Evolutionary conservation across 179 eudicot species (phyloP), one percentile per base, ranked within the genome.

Genomic region (Spergularia azorica): DNA sequence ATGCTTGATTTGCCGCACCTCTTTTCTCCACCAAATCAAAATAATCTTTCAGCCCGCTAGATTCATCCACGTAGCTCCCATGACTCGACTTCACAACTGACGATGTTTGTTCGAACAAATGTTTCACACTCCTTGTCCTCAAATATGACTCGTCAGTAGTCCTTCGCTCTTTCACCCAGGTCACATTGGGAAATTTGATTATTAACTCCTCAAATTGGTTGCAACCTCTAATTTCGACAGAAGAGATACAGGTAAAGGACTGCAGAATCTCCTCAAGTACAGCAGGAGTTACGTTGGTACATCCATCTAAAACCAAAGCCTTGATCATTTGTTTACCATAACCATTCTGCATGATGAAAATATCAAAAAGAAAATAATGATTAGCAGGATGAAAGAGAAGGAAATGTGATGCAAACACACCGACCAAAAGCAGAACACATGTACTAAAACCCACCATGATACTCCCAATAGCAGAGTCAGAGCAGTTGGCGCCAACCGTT

Each of bases 141-240:
- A 71, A 79, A 77, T 80, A 83, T 72, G 87, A 68, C 50, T 84
- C 82, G 9, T 78, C 82, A 64, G 46, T 13, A 20, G 17, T 70
- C 63, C 67, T 77, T 38, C 83, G 84, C 71, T 81, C 87, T 82
- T 61, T 84, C 18, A 90, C 84, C 98, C 98, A 95, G 67, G 69
- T 89, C 26, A 95, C 85, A 79, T 86, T 79, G 72, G 97, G 93
- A 84, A 75, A 93, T 77, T 80, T 95, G 52, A 56, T 74, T 41
- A 83, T 78, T 84, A 95, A 73, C 72, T 93, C 95, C 73, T 87
- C 92, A 57, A 95, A 87, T 82, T 95, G 98, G 83, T 83, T 79
- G 82, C 98, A 95, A 63, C 95, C 97, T 91, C 97, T 87, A 75
- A 95, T 90, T 86, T 95, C 97, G 72, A 95, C 78, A 70, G 76